Conservation (phyloP, 1,139 yeast genomes). For the Geotrichum fermentans region DNA sequence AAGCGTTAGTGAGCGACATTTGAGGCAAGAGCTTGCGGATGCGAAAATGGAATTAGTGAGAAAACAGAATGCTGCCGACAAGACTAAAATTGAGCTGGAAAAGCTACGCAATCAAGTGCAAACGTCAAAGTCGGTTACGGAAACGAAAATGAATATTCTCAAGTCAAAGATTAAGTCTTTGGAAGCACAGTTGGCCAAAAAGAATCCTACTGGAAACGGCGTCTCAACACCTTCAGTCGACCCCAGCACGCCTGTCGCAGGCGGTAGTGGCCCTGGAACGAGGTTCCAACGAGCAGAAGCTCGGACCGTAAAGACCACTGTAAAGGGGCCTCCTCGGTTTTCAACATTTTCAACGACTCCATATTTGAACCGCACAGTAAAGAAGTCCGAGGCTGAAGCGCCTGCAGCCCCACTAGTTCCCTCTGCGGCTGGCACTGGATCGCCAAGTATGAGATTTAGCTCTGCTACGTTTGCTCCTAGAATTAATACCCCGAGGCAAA, state of each 20-base stretch:
- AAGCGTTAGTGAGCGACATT: constrained; percentile 2
- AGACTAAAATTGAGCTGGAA: constrained; percentile 23
- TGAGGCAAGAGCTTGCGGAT: constrained; percentile 24
- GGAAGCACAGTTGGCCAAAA: constrained; percentile 7
- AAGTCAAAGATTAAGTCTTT: constrained; percentile 22
- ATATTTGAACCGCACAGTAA: background rate
- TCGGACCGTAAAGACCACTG: background rate
- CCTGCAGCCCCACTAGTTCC: no score
- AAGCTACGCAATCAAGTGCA: constrained; percentile 21
- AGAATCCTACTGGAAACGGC: background rate
- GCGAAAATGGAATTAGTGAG: constrained; percentile 22
- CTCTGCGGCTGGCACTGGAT: background rate
- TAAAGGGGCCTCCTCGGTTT: background rate
- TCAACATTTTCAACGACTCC: constrained; percentile 12
- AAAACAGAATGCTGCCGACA: constrained; percentile 22
- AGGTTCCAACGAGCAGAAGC: constrained; percentile 8
- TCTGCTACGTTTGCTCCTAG: background rate
- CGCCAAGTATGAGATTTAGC: background rate
- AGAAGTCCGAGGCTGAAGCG: background rate
- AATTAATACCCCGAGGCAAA: background rate
- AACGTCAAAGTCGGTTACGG: constrained; percentile 25
- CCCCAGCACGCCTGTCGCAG: constrained; percentile 8
- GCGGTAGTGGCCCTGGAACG: constrained; percentile 11
- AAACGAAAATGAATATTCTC: constrained; percentile 23
- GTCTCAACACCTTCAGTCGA: background rate